Conservation (phyloP, 2,329 filamentous ascomycete genomes). For the Trichoderma sp. region DNA sequence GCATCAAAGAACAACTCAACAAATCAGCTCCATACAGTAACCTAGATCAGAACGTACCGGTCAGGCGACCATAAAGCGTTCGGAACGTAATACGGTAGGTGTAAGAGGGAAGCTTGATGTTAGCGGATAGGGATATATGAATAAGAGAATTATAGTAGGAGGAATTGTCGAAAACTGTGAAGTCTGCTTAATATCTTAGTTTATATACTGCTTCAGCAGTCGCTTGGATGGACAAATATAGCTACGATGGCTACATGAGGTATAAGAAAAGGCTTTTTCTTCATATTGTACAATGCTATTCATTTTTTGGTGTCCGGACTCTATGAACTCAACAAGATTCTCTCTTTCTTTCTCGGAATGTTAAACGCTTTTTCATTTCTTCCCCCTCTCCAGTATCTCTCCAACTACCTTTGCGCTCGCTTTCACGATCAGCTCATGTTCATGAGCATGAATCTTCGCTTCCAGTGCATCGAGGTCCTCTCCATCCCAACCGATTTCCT, state of each 20-base stretch:
- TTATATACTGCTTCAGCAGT: no score
- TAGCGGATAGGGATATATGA: no score
- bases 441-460: constrained; percentile 70
- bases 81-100: no score
- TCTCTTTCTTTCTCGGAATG: not conserved
- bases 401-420: constrained; percentile 58
- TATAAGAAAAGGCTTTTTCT: not conserved
- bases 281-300: not conserved
- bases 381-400: constrained; percentile 37
- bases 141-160: no score
- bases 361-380: not conserved
- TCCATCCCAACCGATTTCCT: constrained; percentile 67
- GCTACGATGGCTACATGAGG: not conserved
- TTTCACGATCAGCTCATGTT: constrained; percentile 78
- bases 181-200: no score
- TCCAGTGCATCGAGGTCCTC: constrained; percentile 68
- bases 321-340: not conserved
- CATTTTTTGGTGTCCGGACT: not conserved
- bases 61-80: no score
- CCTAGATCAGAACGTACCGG: no score
- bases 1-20: no score
- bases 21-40: no score
- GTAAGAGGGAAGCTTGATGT: no score
- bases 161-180: no score
- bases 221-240: not conserved